phyloP scores from a whole-genome alignment of 164 flowering plant species.

The Dillenia suffruticosa region DNA sequence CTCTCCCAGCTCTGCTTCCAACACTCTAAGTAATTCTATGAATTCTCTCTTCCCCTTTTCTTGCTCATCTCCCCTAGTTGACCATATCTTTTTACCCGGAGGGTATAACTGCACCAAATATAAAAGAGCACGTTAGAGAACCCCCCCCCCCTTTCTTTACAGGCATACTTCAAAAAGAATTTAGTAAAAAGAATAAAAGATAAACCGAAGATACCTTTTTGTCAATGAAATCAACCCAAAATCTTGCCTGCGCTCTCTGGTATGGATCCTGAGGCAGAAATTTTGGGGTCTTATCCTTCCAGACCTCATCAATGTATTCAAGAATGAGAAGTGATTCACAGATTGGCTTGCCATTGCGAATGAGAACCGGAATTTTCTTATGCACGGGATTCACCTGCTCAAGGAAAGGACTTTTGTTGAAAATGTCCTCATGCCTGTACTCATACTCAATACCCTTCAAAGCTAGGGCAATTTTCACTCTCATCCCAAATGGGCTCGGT shows the following conservation, averaged over 20 bases:
- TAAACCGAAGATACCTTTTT: constrained; percentile 9
- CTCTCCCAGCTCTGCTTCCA: constrained; percentile 15
- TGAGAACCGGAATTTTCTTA: constrained; percentile 24
- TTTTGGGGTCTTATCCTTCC: constrained; percentile 12
- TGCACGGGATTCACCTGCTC: constrained; percentile 22
- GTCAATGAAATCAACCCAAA: constrained; percentile 28
- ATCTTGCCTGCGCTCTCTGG: constrained; percentile 11
- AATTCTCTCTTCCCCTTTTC: constrained; percentile 8
- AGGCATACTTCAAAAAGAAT: not conserved
- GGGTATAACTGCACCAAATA: constrained; percentile 1
- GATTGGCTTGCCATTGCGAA: constrained; percentile 20
- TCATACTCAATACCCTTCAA: constrained; percentile 29
- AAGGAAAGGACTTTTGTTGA: constrained; percentile 14
- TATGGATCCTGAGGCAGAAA: constrained; percentile 18
- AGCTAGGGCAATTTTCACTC: constrained; percentile 29
- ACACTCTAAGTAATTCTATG: constrained; percentile 2
- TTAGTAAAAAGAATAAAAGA: not conserved
- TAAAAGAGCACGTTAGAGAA: no score
- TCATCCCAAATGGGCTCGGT: constrained; percentile 29
- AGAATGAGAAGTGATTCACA: constrained; percentile 17
- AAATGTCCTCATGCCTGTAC: constrained; percentile 19
- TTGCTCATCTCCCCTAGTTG: constrained; percentile 7
- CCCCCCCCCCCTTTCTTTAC: no score
- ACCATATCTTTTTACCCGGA: constrained; percentile 3
- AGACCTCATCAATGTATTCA: constrained; percentile 21